Evolutionary conservation across 495 filamentous ascomycete species (phyloP).

Genomic region (Pyronema omphalodes): DNA sequence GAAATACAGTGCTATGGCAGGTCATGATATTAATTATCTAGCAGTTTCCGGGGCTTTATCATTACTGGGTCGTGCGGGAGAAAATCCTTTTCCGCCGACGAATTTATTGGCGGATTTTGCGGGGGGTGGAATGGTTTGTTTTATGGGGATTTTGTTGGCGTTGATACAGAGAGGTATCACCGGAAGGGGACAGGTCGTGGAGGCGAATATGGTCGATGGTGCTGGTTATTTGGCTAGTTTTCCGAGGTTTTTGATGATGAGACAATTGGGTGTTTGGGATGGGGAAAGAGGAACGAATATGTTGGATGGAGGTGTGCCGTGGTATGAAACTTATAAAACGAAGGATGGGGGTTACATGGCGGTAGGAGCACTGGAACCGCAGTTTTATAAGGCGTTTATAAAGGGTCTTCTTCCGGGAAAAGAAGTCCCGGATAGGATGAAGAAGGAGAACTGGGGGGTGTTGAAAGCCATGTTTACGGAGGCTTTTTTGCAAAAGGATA

Average conservation of each 20-base stretch:
- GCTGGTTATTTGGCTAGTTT: constrained; percentile 58
- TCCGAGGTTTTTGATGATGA: constrained; percentile 44
- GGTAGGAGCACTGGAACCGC: constrained; percentile 75
- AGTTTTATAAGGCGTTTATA: constrained; percentile 57
- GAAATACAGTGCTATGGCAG: constrained; percentile 69
- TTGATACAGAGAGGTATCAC: constrained; percentile 35
- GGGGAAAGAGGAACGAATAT: constrained; percentile 51
- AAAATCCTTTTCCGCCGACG: constrained; percentile 55
- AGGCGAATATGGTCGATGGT: constrained; percentile 94
- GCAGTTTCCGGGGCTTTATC: constrained; percentile 65
- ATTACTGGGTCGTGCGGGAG: constrained; percentile 49
- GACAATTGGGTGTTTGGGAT: constrained; percentile 31
- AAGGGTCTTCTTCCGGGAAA: constrained; percentile 32
- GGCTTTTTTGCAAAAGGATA: constrained; percentile 52
- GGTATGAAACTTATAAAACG: constrained; percentile 75
- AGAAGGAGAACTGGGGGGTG: constrained; percentile 45
- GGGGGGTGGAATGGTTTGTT: constrained; percentile 66
- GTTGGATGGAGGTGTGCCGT: constrained; percentile 71
- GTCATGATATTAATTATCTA: constrained; percentile 93
- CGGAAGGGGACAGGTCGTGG: constrained; percentile 69
- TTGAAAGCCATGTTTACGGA: constrained; percentile 41
- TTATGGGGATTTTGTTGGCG: constrained; percentile 49
- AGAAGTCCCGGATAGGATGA: constrained; percentile 36
- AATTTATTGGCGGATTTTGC: constrained; percentile 86
- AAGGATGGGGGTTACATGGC: constrained; percentile 68